Percentiles rank a stretch among this genome's conserved stretches.
These are phyloP conservation scores for Dissophora globulifera DNA, from an alignment of 192 early-diverging fungal genomes.

Conservation along the genomic window DNA sequence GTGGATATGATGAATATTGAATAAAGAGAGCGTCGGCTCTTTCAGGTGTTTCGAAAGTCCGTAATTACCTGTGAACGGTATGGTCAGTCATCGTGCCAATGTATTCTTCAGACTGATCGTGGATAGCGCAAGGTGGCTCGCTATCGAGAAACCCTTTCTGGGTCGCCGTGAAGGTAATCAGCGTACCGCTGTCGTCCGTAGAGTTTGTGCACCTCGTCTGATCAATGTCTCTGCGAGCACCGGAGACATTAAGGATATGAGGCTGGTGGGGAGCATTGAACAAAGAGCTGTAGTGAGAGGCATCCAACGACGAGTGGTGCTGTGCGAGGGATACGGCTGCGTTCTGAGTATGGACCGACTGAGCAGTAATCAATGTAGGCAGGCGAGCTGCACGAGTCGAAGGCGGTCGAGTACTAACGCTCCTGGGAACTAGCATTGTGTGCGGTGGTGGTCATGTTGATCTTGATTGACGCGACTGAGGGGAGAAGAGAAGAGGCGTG, in stretches of 20 bases:
- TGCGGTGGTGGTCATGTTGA: background rate
- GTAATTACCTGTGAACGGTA: constrained; percentile 55
- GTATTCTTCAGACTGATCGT: constrained; percentile 60
- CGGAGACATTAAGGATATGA: no score
- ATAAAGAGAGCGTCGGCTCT: no score
- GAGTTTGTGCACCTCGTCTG: no score
- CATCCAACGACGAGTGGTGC: no score
- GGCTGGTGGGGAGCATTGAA: no score
- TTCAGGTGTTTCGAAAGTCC: background rate
- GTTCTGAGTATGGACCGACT: background rate
- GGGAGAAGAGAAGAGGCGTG: no score
- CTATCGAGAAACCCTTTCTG: constrained; percentile 40
- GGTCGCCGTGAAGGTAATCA: no score
- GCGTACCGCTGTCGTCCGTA: no score
- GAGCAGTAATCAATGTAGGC: constrained; percentile 4
- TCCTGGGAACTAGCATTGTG: constrained; percentile 37
- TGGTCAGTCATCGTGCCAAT: constrained; percentile 54
- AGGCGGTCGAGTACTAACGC: constrained; percentile 4
- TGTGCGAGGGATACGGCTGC: no score
- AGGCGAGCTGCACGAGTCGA: background rate
- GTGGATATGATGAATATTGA: no score
- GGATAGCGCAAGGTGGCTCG: constrained; percentile 55
- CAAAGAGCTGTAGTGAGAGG: background rate
- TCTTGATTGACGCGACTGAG: background rate
- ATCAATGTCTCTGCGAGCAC: no score